Evolutionary conservation across 2,329 filamentous ascomycete genomes (phyloP).

Genomic region (Blastomyces gilchristii): DNA sequence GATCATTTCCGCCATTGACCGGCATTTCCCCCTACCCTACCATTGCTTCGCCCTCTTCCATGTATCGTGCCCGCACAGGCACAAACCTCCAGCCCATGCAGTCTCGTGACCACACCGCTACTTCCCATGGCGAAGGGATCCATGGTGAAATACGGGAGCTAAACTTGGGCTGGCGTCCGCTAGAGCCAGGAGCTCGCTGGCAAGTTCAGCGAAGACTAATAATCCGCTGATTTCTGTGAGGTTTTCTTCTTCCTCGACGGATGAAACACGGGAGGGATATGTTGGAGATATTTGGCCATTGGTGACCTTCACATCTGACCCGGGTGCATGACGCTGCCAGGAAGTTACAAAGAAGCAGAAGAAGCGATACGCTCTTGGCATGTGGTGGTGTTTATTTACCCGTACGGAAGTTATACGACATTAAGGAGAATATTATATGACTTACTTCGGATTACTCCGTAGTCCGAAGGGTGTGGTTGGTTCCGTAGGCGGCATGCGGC

Average conservation of each 20-base stretch:
- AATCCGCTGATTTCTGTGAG: background rate
- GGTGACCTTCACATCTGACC: conserved; percentile 4
- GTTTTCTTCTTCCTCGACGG: background rate
- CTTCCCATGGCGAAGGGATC: background rate
- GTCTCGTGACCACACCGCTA: background rate
- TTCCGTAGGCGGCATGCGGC: background rate
- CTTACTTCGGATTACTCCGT: too few relatives aligned
- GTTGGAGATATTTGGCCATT: background rate
- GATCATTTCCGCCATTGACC: background rate
- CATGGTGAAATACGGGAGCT: conserved; percentile 4
- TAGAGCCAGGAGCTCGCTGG: too few relatives aligned
- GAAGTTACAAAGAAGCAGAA: background rate
- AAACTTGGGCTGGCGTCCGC: background rate
- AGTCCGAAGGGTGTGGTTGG: background rate
- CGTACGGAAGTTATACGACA: background rate
- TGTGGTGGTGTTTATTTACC: background rate
- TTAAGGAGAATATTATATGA: background rate
- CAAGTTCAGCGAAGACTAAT: background rate
- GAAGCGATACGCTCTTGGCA: background rate
- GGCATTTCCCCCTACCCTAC: background rate
- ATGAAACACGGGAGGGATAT: background rate
- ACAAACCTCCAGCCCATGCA: background rate
- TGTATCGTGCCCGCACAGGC: background rate
- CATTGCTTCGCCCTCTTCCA: background rate
- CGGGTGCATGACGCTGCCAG: background rate